These are phyloP conservation scores for Erythrophleum fordii DNA, from an alignment of 306 rosid genomes.

Conservation along the genomic window DNA sequence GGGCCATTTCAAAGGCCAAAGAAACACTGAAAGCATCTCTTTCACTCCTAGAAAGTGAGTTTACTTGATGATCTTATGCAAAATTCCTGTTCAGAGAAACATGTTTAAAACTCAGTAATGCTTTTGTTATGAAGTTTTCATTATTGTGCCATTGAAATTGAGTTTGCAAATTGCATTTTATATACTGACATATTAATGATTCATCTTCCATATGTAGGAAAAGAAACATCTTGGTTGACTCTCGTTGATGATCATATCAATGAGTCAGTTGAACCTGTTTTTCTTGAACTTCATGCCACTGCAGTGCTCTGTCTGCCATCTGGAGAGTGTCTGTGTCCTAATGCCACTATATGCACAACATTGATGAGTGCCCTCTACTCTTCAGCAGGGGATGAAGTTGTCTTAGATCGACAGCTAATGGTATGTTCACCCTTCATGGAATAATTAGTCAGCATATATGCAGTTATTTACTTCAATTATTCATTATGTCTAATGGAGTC, in stretches of 20 bases:
- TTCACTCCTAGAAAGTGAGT: slow-evolving; percentile 75
- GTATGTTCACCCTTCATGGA: slow-evolving; percentile 51
- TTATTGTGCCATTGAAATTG: background rate
- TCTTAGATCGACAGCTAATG: slow-evolving; percentile 64
- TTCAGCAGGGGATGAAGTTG: slow-evolving; percentile 70
- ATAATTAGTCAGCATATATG: slow-evolving; percentile 12
- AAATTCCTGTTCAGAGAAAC: slow-evolving; percentile 7
- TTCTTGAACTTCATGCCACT: slow-evolving; percentile 85
- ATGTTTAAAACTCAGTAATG: background rate
- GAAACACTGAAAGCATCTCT: slow-evolving; percentile 75
- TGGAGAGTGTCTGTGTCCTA: slow-evolving; percentile 87
- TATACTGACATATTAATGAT: slow-evolving; percentile 15
- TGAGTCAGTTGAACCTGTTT: slow-evolving; percentile 64
- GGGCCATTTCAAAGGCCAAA: slow-evolving; percentile 68
- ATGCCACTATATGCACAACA: slow-evolving; percentile 82
- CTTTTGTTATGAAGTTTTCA: slow-evolving; percentile 7
- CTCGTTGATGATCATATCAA: slow-evolving; percentile 37
- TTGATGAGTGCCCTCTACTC: slow-evolving; percentile 79
- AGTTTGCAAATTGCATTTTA: slow-evolving; percentile 15
- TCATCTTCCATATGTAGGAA: slow-evolving; percentile 54
- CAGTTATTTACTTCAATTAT: background rate
- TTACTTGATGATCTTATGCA: slow-evolving; percentile 27
- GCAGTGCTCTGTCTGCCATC: slow-evolving; percentile 89
- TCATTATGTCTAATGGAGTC: background rate
- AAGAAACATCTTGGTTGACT: slow-evolving; percentile 75